phyloP scores from a whole-genome alignment of 129 eudicot genomes.

The Sambucus nigra region DNA sequence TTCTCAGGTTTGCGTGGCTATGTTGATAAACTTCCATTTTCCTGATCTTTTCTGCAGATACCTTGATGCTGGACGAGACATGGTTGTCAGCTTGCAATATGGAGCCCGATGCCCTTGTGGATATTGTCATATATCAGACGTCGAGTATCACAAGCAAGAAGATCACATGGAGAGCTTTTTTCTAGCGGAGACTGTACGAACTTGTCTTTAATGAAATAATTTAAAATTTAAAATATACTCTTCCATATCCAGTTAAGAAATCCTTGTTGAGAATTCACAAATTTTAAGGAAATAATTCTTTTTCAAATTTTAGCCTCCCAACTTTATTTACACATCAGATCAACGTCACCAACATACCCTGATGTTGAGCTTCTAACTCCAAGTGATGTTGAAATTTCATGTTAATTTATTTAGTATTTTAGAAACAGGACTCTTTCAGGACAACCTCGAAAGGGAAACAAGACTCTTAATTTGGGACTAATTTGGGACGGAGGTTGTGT shows the following conservation, averaged over 20 bases:
- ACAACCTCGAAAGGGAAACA: no score
- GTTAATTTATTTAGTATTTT: no score
- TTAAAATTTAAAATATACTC: background rate
- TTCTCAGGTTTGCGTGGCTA: background rate
- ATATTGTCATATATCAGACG: constrained; percentile 94
- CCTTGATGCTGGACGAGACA: constrained; percentile 93
- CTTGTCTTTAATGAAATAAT: background rate
- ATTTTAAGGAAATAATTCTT: background rate
- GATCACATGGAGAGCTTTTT: constrained; percentile 99
- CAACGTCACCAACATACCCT: no score
- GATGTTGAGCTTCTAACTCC: no score
- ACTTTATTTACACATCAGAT: no score
- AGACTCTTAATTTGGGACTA: no score
- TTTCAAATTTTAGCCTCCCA: no score
- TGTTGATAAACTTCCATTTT: background rate
- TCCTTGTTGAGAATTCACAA: background rate
- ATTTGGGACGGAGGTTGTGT: no score
- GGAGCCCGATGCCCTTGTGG: constrained; percentile 97
- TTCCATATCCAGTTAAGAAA: no score
- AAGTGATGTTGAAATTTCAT: no score
- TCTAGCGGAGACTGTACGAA: constrained; percentile 83
- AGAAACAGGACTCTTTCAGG: no score
- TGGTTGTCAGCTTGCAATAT: constrained; percentile 77
- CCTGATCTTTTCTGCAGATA: constrained; percentile 34
- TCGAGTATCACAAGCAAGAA: constrained; percentile 85